phyloP scores from a whole-genome alignment of 1,284 basidiomycete genomes.

The Apiotrichum akiyoshidainum region DNA sequence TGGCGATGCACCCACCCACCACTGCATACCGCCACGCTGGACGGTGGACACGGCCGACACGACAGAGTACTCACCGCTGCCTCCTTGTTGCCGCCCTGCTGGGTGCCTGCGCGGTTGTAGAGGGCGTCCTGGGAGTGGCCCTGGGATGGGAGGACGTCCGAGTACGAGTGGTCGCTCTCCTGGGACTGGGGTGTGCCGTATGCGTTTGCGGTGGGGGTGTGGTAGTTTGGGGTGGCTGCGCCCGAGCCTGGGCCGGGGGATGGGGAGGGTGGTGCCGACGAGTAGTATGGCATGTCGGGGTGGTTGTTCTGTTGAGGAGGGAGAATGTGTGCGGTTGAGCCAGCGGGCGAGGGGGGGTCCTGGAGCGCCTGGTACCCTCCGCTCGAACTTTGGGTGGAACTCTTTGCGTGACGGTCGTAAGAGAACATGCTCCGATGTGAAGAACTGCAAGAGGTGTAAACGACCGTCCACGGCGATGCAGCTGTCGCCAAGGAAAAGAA shows the following conservation, averaged over 20 bases:
- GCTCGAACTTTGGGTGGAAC: not conserved
- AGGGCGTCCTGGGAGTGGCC: conserved; percentile 1
- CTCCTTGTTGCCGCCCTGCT: not conserved
- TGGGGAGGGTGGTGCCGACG: not conserved
- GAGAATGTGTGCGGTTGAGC: not conserved
- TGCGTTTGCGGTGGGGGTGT: conserved; percentile 1
- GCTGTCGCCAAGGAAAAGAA: not conserved
- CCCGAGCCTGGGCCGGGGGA: not conserved
- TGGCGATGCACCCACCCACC: no score
- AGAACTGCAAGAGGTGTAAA: no score
- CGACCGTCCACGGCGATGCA: not conserved
- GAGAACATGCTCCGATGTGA: conserved; percentile 4
- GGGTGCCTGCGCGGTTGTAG: conserved; percentile 1
- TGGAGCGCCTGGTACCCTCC: not conserved
- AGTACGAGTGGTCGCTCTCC: not conserved
- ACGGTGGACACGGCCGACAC: not conserved
- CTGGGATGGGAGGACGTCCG: not conserved
- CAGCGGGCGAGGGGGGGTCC: conserved; percentile 3
- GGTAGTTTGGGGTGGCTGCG: not conserved
- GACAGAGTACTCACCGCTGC: not conserved
- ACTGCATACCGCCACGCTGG: no score
- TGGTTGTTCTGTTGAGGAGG: not conserved
- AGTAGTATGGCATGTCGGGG: not conserved
- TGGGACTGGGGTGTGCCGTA: not conserved
- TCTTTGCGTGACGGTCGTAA: not conserved